Percentiles rank a stretch among this genome's conserved stretches.
Conservation (phyloP, 768 basidiomycete genomes). For the Auricularia cornea region DNA sequence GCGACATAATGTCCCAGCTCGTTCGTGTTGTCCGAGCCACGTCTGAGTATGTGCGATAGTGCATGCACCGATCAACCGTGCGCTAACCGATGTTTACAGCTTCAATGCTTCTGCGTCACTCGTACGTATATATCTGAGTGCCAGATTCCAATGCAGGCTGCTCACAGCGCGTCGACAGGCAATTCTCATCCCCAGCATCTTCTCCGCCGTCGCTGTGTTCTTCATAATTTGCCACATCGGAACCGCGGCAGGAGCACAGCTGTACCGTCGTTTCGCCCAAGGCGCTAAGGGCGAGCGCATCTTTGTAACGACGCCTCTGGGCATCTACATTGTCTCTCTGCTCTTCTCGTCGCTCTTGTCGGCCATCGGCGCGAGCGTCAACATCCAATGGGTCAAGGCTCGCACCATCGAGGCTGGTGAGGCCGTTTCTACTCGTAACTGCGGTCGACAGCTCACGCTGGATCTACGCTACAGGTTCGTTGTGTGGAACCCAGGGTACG, state of each 20-base stretch:
- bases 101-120: background rate
- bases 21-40: background rate
- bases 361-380: background rate
- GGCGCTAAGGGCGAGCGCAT: background rate
- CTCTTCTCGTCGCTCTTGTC: background rate
- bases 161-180: background rate
- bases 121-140: background rate
- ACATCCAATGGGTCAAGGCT: background rate
- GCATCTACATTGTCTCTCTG: slow-evolving; percentile 1
- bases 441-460: background rate
- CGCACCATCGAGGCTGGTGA: background rate
- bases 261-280: background rate
- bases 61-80: background rate
- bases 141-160: background rate
- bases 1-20: background rate
- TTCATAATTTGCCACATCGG: background rate
- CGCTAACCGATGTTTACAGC: background rate
- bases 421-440: background rate
- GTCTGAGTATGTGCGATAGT: background rate
- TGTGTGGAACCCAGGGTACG: background rate
- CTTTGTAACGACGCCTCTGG: background rate
- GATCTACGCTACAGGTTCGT: background rate
- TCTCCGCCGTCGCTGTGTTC: background rate
- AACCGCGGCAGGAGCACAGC: background rate
- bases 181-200: background rate